Conservation (phyloP, 495 filamentous ascomycete genomes). For the Neurospora sp. region DNA sequence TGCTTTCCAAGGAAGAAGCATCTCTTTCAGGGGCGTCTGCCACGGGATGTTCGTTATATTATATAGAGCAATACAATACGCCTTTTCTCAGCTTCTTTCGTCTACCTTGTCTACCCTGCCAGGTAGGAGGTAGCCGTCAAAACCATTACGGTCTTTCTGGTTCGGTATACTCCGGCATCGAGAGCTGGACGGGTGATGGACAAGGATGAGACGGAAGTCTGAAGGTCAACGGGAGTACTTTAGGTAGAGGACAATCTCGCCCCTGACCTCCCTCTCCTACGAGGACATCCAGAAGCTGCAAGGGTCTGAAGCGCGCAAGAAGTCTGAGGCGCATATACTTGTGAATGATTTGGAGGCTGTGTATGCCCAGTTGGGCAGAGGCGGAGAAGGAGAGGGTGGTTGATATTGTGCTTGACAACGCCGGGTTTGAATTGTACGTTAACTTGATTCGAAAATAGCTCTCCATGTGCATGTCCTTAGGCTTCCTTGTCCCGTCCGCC, state of each 20-base stretch:
- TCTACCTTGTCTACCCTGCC: not conserved
- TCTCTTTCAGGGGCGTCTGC: not conserved
- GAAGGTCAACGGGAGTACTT: not conserved
- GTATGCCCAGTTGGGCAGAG: conserved; percentile 57
- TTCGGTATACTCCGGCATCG: not conserved
- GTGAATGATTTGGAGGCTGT: conserved; percentile 69
- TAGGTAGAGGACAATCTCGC: not conserved
- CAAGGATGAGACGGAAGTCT: not conserved
- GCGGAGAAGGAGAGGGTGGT: conserved; percentile 61
- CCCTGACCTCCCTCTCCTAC: no score
- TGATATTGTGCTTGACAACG: conserved; percentile 91
- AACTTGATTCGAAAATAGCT: conserved; percentile 41
- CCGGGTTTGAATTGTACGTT: conserved; percentile 93
- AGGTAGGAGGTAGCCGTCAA: not conserved
- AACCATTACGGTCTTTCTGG: not conserved
- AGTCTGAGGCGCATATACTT: conserved; percentile 77
- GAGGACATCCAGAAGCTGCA: conserved; percentile 95
- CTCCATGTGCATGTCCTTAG: no score
- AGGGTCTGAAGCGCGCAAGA: conserved; percentile 73
- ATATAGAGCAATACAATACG: not conserved
- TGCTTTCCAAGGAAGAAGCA: not conserved
- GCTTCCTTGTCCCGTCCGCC: no score
- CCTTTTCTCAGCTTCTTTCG: not conserved
- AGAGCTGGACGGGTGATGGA: not conserved
- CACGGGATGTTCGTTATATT: not conserved